A percentile compares a stretch with the other conserved stretches of the same genome.
Conservation (phyloP, 495 filamentous ascomycete genomes). For the Friedmanniomyces endolithicus region DNA sequence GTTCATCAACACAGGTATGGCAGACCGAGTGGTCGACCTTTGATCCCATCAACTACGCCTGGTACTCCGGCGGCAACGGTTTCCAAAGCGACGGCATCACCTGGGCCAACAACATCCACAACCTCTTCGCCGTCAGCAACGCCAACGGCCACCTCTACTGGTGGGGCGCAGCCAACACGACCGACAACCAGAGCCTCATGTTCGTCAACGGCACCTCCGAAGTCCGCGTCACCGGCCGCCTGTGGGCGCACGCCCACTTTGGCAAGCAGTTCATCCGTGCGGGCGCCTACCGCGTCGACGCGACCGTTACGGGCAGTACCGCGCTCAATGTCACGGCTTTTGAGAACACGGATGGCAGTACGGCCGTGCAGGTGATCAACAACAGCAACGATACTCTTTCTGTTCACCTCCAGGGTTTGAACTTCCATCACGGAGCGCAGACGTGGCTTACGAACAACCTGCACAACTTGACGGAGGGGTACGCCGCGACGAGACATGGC, state of each 20-base stretch:
- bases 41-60: constrained; percentile 34
- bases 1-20: constrained; percentile 29
- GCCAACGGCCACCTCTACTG: constrained; percentile 42
- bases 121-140: constrained; percentile 33
- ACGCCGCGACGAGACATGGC: background rate
- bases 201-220: constrained; percentile 33
- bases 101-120: constrained; percentile 44
- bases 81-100: constrained; percentile 39
- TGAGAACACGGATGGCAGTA: constrained; percentile 35
- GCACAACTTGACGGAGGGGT: background rate
- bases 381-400: constrained; percentile 21
- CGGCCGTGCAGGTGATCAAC: constrained; percentile 38
- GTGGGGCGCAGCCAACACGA: constrained; percentile 34
- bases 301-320: constrained; percentile 18
- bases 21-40: constrained; percentile 42
- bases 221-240: constrained; percentile 29
- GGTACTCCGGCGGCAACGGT: constrained; percentile 38
- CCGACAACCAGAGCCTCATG: constrained; percentile 18
- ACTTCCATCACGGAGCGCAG: background rate
- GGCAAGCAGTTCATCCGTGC: constrained; percentile 37
- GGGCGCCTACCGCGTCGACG: constrained; percentile 35
- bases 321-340: constrained; percentile 36
- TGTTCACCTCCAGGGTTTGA: constrained; percentile 1
- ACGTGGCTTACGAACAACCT: constrained; percentile 8
- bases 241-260: constrained; percentile 41